A percentile compares a stretch with the other conserved stretches of the same genome.
These are phyloP conservation scores for Alternaria consortialis DNA, from an alignment of 2,329 filamentous ascomycete genomes.

Conservation along the genomic window DNA sequence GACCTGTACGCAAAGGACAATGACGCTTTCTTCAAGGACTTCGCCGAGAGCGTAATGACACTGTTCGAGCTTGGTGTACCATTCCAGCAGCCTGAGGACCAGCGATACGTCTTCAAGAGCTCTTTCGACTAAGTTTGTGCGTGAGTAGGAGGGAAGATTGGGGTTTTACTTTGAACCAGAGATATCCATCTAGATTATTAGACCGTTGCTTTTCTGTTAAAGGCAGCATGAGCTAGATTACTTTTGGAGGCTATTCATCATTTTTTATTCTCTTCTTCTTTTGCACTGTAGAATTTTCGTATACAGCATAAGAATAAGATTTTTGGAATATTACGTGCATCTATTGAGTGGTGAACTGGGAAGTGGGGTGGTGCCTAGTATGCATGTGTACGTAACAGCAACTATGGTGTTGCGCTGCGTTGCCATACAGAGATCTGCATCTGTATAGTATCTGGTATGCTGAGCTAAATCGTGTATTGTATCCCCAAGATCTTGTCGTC, in stretches of 20 bases:
- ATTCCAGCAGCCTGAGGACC: conserved; percentile 67
- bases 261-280: background rate
- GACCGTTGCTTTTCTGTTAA: conserved; percentile 21
- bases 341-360: background rate
- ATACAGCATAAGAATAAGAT: background rate
- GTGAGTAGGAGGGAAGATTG: conserved; percentile 5
- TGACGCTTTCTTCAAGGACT: conserved; percentile 93
- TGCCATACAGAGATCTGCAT: background rate
- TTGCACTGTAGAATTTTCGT: background rate
- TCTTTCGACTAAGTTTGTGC: conserved; percentile 47
- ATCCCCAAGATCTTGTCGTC: background rate
- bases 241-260: background rate
- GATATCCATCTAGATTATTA: conserved; percentile 47
- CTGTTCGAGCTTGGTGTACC: conserved; percentile 95
- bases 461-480: background rate
- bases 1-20: conserved; percentile 92
- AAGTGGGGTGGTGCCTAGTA: too few species aligned
- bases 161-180: conserved; percentile 23
- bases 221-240: background rate
- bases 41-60: conserved; percentile 77
- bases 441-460: background rate
- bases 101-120: conserved; percentile 58
- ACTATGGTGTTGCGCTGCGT: background rate
- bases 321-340: background rate
- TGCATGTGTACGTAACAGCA: background rate